Base-by-base conservation (phyloP, 1,139 yeast genomes). In the Candida anutae region DNA sequence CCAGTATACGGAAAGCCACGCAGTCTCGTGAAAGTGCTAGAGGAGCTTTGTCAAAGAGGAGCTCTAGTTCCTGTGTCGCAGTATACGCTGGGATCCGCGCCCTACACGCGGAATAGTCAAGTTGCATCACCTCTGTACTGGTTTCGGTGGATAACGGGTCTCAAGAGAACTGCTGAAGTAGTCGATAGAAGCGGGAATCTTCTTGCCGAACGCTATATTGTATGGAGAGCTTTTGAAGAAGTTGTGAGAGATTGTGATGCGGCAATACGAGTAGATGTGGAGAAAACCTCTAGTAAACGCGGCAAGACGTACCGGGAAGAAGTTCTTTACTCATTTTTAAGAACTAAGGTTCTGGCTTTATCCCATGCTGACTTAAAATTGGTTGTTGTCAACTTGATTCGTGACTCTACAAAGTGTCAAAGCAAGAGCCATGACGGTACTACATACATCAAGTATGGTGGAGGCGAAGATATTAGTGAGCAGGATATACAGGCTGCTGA, bases 1-100 rank as follows among this genome's bases (percentile, higher is more conserved):
- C 53, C 61, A 1, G 36, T 42, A 0, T 47, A 52, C 29, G 67
- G 67, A 0, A 35, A 38, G 16, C 69, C 69, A 0, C 33, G 40
- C 23, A 35, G 52, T 14, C 22, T 62, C 18, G 45, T 41, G 1
- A 24, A 33, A 5, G 43, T 57, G 1, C 28, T 61, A 6, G 31
- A 46, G 11, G 65, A 58, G 28, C 39, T 61, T 24, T 48, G 6
- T 13, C n/a, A 15, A 17, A 17, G 19, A 10, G 10, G 10, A 10
- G 10, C 10, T 17, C 10, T 17, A 6, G 35, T 60, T 0, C 62
- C 64, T 0, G 40, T 17, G 10, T 17, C 19, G 19, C 19, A 8
- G 9, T 17, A 17, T 17, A 8, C 9, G 8, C 10, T 10, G 8
- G n/a, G n/a, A n/a, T n/a, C n/a, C n/a, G n/a, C n/a, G n/a, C n/a